Percentiles rank a stretch among this genome's conserved stretches.
Conservation (phyloP, 2,329 filamentous ascomycete species). For the Verticillium albo-atrum region DNA sequence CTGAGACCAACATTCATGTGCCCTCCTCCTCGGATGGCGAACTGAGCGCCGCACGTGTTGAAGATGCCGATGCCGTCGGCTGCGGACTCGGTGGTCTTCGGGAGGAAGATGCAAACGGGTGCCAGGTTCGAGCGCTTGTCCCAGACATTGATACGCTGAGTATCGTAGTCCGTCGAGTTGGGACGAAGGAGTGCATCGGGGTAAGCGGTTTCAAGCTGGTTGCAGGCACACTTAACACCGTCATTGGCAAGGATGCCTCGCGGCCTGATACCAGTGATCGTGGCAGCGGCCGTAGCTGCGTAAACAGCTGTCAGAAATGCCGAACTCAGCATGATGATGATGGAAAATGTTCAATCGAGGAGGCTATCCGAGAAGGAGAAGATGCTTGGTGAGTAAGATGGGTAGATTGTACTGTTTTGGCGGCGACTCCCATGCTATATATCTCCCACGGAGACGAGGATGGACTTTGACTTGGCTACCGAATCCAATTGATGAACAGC, state of each 20-base stretch:
- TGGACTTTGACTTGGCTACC: neutral
- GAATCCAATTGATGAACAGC: neutral
- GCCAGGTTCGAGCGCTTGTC: slow-evolving; percentile 3
- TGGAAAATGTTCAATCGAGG: neutral
- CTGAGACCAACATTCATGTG: slow-evolving; percentile 15
- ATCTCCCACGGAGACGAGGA: neutral
- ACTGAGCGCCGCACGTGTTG: slow-evolving; percentile 13
- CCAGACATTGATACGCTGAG: slow-evolving; percentile 6
- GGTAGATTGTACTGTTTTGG: neutral
- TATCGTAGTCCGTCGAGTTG: slow-evolving; percentile 4
- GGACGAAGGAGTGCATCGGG: slow-evolving; percentile 1
- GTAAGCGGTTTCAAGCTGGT: slow-evolving; percentile 1
- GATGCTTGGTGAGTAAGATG: neutral
- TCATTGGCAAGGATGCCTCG: neutral
- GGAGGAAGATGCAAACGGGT: slow-evolving; percentile 4
- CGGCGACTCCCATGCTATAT: neutral
- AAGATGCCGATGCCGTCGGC: slow-evolving; percentile 4
- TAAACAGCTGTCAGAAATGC: neutral
- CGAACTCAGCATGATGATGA: neutral
- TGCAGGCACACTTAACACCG: slow-evolving; percentile 1
- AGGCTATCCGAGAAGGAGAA: neutral
- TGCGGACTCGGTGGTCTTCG: neutral
- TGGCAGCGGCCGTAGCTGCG: neutral
- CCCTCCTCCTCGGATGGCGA: slow-evolving; percentile 18
- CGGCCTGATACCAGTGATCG: neutral